A percentile compares a stretch with the other conserved stretches of the same genome.
phyloP scores from a whole-genome alignment of 2,329 filamentous ascomycete genomes.

The Fusarium incarnatum region DNA sequence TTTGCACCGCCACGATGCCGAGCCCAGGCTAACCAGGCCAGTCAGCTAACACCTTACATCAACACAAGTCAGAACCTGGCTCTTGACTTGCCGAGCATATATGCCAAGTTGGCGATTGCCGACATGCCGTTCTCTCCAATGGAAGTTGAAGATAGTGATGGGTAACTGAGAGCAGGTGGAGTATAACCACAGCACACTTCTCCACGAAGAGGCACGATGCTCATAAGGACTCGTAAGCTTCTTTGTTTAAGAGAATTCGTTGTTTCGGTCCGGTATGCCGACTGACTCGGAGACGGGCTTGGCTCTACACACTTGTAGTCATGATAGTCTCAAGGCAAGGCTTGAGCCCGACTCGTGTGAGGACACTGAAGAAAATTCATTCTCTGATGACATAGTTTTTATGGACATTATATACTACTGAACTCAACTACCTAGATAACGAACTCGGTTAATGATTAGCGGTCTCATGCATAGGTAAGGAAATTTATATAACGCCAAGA shows the following conservation, averaged over 20 bases:
- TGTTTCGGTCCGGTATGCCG: constrained; percentile 1
- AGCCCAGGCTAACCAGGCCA: constrained; percentile 20
- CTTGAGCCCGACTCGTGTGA: neutral
- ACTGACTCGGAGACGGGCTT: constrained; percentile 20
- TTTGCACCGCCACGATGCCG: constrained; percentile 41
- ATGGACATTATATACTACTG: neutral
- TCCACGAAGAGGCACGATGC: constrained; percentile 18
- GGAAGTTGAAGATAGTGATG: constrained; percentile 20
- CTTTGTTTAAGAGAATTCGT: neutral
- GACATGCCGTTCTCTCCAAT: constrained; percentile 38
- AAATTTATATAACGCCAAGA: neutral
- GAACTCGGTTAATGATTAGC: neutral
- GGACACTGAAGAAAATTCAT: neutral
- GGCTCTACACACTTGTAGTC: constrained; percentile 8
- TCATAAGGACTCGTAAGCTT: constrained; percentile 27
- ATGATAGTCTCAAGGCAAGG: constrained; percentile 5
- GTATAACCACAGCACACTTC: constrained; percentile 2
- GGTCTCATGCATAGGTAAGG: neutral
- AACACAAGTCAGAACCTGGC: constrained; percentile 19
- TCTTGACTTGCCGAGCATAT: constrained; percentile 19
- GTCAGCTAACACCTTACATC: constrained; percentile 15
- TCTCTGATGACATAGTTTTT: neutral
- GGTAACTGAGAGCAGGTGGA: constrained; percentile 31
- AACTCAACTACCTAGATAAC: neutral
- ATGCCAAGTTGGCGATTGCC: constrained; percentile 40